These are phyloP conservation scores for Basipetospora chlamydospora DNA, from an alignment of 2,329 filamentous ascomycete genomes.

Conservation along the genomic window DNA sequence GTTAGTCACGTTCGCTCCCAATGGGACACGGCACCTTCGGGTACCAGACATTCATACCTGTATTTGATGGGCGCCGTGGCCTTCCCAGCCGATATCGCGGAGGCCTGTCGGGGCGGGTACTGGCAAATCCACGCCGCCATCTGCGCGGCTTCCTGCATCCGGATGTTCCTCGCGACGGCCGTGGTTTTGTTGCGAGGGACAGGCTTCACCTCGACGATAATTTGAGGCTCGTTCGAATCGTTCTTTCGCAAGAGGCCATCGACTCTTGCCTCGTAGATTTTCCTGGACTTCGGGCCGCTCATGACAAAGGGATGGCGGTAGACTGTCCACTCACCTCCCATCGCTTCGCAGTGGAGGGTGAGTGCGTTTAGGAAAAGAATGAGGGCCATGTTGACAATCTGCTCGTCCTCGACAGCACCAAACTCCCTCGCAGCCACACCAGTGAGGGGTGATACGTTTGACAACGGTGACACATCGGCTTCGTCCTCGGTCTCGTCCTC, in stretches of 20 bases:
- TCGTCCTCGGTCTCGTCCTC: too few relatives aligned
- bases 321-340: background rate
- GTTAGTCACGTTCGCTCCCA: background rate
- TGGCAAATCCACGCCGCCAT: conserved; percentile 4
- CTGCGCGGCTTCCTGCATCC: conserved; percentile 1
- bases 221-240: background rate
- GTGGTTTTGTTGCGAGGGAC: background rate
- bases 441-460: background rate
- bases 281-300: background rate
- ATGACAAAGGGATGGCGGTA: background rate
- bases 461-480: background rate
- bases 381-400: conserved; percentile 4
- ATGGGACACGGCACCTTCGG: background rate
- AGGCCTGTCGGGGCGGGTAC: background rate
- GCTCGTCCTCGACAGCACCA: conserved; percentile 2
- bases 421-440: background rate
- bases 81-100: background rate
- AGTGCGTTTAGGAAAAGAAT: background rate
- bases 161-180: background rate
- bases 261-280: conserved; percentile 3
- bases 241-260: background rate
- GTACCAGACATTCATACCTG: background rate
- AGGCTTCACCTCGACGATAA: background rate
- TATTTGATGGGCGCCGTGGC: background rate
- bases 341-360: background rate